Evolutionary conservation across 2,329 filamentous ascomycete genomes (phyloP).

Genomic region (Colletotrichum tofieldiae): DNA sequence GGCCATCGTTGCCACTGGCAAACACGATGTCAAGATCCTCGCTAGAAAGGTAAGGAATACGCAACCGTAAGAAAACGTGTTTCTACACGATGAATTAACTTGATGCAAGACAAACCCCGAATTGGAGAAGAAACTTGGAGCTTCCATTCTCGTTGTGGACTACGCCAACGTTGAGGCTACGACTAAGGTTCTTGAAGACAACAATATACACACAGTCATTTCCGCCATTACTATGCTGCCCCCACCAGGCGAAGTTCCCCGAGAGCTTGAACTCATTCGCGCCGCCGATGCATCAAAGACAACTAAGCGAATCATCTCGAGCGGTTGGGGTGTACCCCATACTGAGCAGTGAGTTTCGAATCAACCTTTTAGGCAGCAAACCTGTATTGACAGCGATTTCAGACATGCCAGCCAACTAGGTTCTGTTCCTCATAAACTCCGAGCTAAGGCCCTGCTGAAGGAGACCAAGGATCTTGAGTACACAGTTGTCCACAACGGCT

Average conservation of each 20-base stretch:
- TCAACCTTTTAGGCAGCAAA: neutral
- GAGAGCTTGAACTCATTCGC: slow-evolving; percentile 60
- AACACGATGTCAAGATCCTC: slow-evolving; percentile 58
- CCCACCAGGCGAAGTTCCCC: slow-evolving; percentile 46
- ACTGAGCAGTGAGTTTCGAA: slow-evolving; percentile 49
- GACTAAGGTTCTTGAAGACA: slow-evolving; percentile 48
- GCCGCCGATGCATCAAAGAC: slow-evolving; percentile 57
- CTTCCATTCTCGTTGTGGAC: slow-evolving; percentile 48
- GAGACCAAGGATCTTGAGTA: slow-evolving; percentile 53
- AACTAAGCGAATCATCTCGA: slow-evolving; percentile 61
- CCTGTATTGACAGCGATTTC: neutral
- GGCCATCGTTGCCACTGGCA: slow-evolving; percentile 52
- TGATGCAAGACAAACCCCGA: slow-evolving; percentile 41
- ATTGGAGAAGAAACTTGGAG: slow-evolving; percentile 46
- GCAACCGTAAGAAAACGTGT: neutral
- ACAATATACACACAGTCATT: slow-evolving; percentile 62
- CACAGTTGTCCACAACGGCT: slow-evolving; percentile 58
- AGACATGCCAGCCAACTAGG: slow-evolving; percentile 28
- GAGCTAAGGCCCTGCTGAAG: slow-evolving; percentile 47
- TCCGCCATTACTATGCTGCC: slow-evolving; percentile 56
- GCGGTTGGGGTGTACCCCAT: slow-evolving; percentile 57
- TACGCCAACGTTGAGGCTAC: slow-evolving; percentile 48
- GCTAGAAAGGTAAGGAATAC: slow-evolving; percentile 54
- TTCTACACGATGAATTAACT: neutral
- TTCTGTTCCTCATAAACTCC: slow-evolving; percentile 31